These are phyloP conservation scores for Nicotiana tomentosiformis DNA, from an alignment of 257 asterid genomes.

Conservation along the genomic window DNA sequence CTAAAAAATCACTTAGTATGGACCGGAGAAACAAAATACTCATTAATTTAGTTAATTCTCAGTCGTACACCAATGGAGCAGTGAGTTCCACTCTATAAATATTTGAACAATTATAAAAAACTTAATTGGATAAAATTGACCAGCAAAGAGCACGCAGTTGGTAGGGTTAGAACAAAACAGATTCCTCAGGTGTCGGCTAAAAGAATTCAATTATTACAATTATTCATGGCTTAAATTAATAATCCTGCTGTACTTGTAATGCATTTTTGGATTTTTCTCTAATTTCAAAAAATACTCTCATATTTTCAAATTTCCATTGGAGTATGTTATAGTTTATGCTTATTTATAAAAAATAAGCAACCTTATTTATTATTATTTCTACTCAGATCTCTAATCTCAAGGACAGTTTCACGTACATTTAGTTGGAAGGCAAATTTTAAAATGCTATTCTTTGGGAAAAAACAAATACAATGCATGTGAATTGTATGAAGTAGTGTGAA, in stretches of 20 bases:
- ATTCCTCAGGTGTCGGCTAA: constrained; percentile 15
- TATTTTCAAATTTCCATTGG: neutral
- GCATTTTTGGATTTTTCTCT: neutral
- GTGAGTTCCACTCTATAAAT: neutral
- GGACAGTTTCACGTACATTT: constrained; percentile 17
- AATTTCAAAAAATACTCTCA: constrained; percentile 9
- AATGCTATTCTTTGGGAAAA: constrained; percentile 8
- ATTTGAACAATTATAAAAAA: neutral
- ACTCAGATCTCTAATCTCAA: constrained; percentile 16
- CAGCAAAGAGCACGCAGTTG: constrained; percentile 11
- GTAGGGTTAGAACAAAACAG: constrained; percentile 32
- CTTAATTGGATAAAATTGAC: constrained; percentile 2
- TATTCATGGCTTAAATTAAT: constrained; percentile 17
- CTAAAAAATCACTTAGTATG: too few relatives aligned
- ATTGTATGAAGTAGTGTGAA: neutral
- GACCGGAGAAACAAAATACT: neutral
- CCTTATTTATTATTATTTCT: neutral
- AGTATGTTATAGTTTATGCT: neutral
- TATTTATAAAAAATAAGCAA: neutral
- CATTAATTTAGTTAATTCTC: neutral
- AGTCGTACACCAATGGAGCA: neutral
- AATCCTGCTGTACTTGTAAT: neutral
- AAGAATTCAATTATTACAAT: constrained; percentile 10
- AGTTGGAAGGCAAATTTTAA: neutral
- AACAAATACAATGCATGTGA: constrained; percentile 14